Percentiles rank a stretch among this genome's conserved stretches.
These are phyloP conservation scores for Vitis hybrid DNA, from an alignment of 177 flowering plant species.

Conservation along the genomic window DNA sequence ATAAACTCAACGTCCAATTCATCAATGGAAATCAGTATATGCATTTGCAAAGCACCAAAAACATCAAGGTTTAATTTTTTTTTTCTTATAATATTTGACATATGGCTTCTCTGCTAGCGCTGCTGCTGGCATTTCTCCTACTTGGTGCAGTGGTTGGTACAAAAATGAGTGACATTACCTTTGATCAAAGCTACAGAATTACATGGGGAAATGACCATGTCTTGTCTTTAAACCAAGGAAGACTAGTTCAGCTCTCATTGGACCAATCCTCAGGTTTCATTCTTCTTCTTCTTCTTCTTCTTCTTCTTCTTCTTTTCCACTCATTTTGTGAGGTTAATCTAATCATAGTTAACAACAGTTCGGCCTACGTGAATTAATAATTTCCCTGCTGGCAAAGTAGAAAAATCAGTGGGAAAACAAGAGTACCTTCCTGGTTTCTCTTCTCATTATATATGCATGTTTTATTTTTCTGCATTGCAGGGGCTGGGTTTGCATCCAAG, in stretches of 20 bases:
- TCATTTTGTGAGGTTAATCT: too few species aligned
- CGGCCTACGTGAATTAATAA: too few species aligned
- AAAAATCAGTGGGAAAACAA: too few species aligned
- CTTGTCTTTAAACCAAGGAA: slow-evolving; percentile 27
- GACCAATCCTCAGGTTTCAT: slow-evolving; percentile 46
- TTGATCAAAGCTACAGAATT: slow-evolving; percentile 40
- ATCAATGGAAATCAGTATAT: neutral
- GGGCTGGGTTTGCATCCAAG: slow-evolving; percentile 52
- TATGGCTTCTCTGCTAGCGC: neutral
- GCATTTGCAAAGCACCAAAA: neutral
- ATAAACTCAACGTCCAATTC: neutral
- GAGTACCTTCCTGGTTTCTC: too few species aligned
- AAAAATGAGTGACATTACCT: slow-evolving; percentile 9
- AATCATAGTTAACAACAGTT: too few species aligned
- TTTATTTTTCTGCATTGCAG: slow-evolving; percentile 17
- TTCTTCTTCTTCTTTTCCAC: too few species aligned
- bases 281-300: slow-evolving; percentile 6
- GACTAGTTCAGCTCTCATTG: slow-evolving; percentile 52
- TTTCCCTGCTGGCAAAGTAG: too few species aligned
- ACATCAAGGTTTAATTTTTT: too few species aligned
- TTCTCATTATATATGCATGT: neutral
- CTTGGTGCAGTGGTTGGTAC: slow-evolving; percentile 2
- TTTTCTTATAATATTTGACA: too few species aligned
- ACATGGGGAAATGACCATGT: slow-evolving; percentile 56
- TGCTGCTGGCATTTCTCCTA: slow-evolving; percentile 4